Percentiles rank a stretch among this genome's conserved stretches.
phyloP scores from a whole-genome alignment of 108 stramenopile genomes.

The Pseudonitzschia pungens region DNA sequence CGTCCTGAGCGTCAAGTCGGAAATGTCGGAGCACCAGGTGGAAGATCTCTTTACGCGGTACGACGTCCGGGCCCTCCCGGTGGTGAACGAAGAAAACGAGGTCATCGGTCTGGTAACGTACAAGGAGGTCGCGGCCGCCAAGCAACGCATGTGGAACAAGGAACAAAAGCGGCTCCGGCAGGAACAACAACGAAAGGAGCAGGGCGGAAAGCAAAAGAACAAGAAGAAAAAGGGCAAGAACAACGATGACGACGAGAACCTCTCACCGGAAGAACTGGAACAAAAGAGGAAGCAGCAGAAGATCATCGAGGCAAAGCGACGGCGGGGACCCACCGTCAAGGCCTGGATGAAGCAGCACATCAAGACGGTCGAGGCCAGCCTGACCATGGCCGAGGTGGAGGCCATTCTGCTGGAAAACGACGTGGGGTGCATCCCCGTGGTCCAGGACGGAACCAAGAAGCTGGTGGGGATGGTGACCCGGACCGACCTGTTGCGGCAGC shows the following conservation, averaged over 20 bases:
- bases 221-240: background rate
- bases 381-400: slow-evolving; percentile 85
- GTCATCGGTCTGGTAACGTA: slow-evolving; percentile 87
- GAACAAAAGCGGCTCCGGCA: slow-evolving; percentile 66
- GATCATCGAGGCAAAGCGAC: slow-evolving; percentile 46
- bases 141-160: slow-evolving; percentile 81
- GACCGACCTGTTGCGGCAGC: slow-evolving; percentile 85
- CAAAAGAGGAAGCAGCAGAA: slow-evolving; percentile 34
- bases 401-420: slow-evolving; percentile 76
- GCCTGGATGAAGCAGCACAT: slow-evolving; percentile 92
- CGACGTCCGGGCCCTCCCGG: slow-evolving; percentile 86
- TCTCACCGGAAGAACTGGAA: slow-evolving; percentile 32
- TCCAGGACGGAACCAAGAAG: slow-evolving; percentile 64
- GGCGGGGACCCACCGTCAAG: slow-evolving; percentile 71
- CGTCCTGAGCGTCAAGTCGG: slow-evolving; percentile 66
- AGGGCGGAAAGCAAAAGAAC: slow-evolving; percentile 25
- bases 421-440: slow-evolving; percentile 87
- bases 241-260: slow-evolving; percentile 34
- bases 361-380: slow-evolving; percentile 61
- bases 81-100: slow-evolving; percentile 76
- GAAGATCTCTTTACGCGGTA: slow-evolving; percentile 83
- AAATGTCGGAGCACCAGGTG: slow-evolving; percentile 85
- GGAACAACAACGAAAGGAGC: slow-evolving; percentile 21
- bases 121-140: slow-evolving; percentile 86
- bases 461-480: slow-evolving; percentile 88